phyloP scores from a whole-genome alignment of 1,284 basidiomycete species.

The Malassezia nana region DNA sequence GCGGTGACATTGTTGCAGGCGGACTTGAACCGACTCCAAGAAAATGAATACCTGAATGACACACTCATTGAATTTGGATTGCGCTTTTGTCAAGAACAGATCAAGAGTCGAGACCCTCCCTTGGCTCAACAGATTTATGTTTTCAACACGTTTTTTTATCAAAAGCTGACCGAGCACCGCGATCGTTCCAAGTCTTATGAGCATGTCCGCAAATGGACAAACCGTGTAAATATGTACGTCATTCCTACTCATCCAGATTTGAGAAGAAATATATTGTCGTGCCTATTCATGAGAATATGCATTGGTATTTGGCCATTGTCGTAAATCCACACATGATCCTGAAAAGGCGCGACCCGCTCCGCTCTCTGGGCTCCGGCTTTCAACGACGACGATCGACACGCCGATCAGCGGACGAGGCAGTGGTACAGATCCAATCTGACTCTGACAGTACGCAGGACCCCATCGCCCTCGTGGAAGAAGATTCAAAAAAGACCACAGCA shows the following conservation, averaged over 20 bases:
- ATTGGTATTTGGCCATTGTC: constrained; percentile 96
- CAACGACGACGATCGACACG: background rate
- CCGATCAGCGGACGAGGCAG: background rate
- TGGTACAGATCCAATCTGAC: background rate
- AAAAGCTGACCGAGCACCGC: constrained; percentile 64
- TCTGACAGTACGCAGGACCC: background rate
- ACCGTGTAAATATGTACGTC: constrained; percentile 60
- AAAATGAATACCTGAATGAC: constrained; percentile 62
- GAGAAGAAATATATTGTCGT: constrained; percentile 82
- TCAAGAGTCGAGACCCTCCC: constrained; percentile 52
- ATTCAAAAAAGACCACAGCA: background rate
- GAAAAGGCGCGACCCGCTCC: background rate
- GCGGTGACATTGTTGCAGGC: constrained; percentile 25
- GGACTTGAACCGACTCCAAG: constrained; percentile 30
- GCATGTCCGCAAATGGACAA: constrained; percentile 87
- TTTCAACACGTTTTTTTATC: constrained; percentile 96
- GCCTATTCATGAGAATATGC: constrained; percentile 89
- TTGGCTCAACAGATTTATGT: constrained; percentile 69
- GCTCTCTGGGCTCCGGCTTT: background rate
- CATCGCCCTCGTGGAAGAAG: background rate
- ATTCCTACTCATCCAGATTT: constrained; percentile 52
- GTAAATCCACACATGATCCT: constrained; percentile 59
- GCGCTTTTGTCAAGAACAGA: constrained; percentile 56
- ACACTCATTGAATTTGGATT: constrained; percentile 89
- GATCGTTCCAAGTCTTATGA: constrained; percentile 57